Conservation (phyloP, 192 early-diverging fungal genomes). For the Funneliformis geosporum region DNA sequence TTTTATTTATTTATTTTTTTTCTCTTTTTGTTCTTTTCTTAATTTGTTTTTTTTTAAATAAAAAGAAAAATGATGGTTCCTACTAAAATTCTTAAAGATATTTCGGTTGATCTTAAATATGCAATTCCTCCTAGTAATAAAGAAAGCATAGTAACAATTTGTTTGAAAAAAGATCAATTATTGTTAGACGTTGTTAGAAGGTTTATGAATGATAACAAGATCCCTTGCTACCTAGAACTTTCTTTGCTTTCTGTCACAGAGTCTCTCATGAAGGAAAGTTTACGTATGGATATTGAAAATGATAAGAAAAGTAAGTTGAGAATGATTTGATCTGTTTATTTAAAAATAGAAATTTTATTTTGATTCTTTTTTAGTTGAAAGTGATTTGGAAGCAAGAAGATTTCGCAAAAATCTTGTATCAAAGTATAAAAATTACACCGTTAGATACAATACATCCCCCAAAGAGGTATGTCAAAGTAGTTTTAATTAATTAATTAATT, state of each 20-base stretch:
- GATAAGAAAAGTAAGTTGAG: conserved; percentile 29
- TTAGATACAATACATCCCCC: conserved; percentile 18
- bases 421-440: conserved; percentile 24
- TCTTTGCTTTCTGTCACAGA: conserved; percentile 49
- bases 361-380: background rate
- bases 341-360: background rate
- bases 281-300: conserved; percentile 30
- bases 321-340: background rate
- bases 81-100: conserved; percentile 30
- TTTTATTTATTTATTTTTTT: background rate
- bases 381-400: background rate
- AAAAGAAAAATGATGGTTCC: conserved; percentile 1
- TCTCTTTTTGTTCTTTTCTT: background rate
- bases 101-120: conserved; percentile 21
- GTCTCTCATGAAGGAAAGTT: conserved; percentile 41
- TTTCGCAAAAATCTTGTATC: conserved; percentile 7
- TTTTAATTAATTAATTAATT: background rate
- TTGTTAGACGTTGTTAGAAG: conserved; percentile 47
- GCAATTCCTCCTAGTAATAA: conserved; percentile 14
- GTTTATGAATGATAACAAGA: conserved; percentile 42
- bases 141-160: conserved; percentile 16
- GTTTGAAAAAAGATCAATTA: conserved; percentile 43
- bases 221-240: conserved; percentile 50
- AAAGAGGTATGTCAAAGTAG: conserved; percentile 5
- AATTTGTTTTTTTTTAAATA: background rate